phyloP scores from a whole-genome alignment of 768 basidiomycete species.

The Fomitopsis serialis region DNA sequence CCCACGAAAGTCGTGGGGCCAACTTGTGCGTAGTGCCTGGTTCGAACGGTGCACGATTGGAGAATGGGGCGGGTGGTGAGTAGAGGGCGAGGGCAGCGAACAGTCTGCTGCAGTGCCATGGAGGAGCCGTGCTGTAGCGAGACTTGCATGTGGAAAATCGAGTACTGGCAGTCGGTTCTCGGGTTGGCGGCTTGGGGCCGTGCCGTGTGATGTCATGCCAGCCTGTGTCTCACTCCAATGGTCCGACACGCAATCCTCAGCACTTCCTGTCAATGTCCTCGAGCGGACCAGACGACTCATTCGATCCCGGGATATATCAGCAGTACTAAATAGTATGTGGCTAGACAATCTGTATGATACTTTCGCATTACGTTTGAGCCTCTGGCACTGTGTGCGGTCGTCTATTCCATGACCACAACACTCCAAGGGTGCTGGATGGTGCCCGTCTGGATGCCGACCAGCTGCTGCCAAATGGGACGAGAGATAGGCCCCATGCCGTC shows the following conservation, averaged over 20 bases:
- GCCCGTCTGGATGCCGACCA: conserved; percentile 69
- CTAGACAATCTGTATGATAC: background rate
- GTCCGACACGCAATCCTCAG: no score
- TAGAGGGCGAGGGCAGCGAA: background rate
- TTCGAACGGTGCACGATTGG: background rate
- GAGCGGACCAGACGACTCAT: no score
- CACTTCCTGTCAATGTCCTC: no score
- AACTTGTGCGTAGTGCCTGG: conserved; percentile 19
- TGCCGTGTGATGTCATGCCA: no score
- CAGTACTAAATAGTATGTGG: no score
- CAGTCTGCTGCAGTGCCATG: background rate
- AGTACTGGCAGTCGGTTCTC: no score
- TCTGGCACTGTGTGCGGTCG: background rate
- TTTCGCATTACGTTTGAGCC: background rate
- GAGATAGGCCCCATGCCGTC: conserved; percentile 76
- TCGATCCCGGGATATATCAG: no score
- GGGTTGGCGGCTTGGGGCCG: no score
- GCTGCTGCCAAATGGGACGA: conserved; percentile 40
- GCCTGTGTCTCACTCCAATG: no score
- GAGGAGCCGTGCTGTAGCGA: background rate
- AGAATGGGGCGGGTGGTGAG: background rate
- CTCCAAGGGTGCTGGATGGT: conserved; percentile 74
- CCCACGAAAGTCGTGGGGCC: conserved; percentile 17
- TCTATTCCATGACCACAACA: conserved; percentile 38
- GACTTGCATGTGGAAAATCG: no score